Conservation (phyloP, 106 monocot genomes). For the Dendrobium nobile region DNA sequence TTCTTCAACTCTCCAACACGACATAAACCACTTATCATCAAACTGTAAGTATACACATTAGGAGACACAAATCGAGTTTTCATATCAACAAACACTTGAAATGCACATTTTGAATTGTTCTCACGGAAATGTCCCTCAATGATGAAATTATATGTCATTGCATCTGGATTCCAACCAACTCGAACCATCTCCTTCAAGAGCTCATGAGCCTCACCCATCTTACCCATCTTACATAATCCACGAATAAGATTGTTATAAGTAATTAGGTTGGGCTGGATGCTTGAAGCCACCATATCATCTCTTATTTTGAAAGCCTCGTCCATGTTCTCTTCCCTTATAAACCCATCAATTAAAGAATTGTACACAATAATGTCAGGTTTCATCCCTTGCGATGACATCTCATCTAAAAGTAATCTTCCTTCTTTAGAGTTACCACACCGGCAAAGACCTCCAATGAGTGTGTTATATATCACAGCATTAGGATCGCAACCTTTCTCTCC, state of each 20-base stretch:
- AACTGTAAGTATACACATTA: slow-evolving; percentile 49
- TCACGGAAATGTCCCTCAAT: slow-evolving; percentile 54
- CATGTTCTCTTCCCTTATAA: slow-evolving; percentile 49
- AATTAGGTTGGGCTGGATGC: slow-evolving; percentile 38
- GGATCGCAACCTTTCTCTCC: slow-evolving; percentile 33
- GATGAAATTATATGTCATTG: slow-evolving; percentile 49
- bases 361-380: slow-evolving; percentile 40
- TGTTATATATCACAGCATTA: slow-evolving; percentile 54
- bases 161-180: slow-evolving; percentile 43
- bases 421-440: slow-evolving; percentile 36
- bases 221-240: slow-evolving; percentile 52
- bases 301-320: slow-evolving; percentile 55
- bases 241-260: slow-evolving; percentile 64
- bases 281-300: slow-evolving; percentile 49
- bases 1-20: slow-evolving; percentile 16
- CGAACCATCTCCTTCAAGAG: slow-evolving; percentile 53
- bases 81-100: slow-evolving; percentile 52
- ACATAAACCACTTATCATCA: slow-evolving; percentile 49
- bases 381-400: slow-evolving; percentile 43
- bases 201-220: slow-evolving; percentile 42
- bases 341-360: slow-evolving; percentile 70
- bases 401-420: slow-evolving; percentile 44
- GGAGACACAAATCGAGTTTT: slow-evolving; percentile 27
- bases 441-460: slow-evolving; percentile 56
- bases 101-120: slow-evolving; percentile 21